Percentiles rank a stretch among this genome's conserved stretches.
These are phyloP conservation scores for Fusarium sarcochroum DNA, from an alignment of 2,329 filamentous ascomycete species.

Conservation along the genomic window DNA sequence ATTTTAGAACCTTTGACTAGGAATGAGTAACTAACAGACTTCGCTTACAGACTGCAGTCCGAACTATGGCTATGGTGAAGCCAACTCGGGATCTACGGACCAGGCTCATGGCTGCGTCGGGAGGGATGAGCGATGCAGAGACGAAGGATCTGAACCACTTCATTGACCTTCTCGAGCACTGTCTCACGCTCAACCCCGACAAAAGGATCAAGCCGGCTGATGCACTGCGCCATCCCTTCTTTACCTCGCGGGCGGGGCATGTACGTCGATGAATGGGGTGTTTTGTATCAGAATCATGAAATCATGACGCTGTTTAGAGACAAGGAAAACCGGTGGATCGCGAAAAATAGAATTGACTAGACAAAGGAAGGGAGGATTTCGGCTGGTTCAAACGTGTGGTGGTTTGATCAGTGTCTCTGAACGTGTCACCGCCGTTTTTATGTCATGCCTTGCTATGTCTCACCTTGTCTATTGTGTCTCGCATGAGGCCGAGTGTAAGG, in stretches of 20 bases:
- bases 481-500: slow-evolving; percentile 9
- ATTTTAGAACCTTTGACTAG: slow-evolving; percentile 30
- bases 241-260: slow-evolving; percentile 61
- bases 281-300: slow-evolving; percentile 13
- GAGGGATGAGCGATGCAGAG: slow-evolving; percentile 80
- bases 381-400: slow-evolving; percentile 25
- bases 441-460: slow-evolving; percentile 41
- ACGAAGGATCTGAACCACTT: slow-evolving; percentile 85
- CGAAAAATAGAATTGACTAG: slow-evolving; percentile 25
- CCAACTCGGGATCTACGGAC: slow-evolving; percentile 86
- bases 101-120: slow-evolving; percentile 80
- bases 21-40: slow-evolving; percentile 40
- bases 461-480: slow-evolving; percentile 28
- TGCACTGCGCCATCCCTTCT: slow-evolving; percentile 91
- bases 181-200: slow-evolving; percentile 90
- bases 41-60: slow-evolving; percentile 71
- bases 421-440: slow-evolving; percentile 38
- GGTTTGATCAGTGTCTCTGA: slow-evolving; percentile 28
- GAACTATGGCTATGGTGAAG: slow-evolving; percentile 78
- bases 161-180: slow-evolving; percentile 88
- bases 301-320: slow-evolving; percentile 28
- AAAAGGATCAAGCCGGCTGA: slow-evolving; percentile 90
- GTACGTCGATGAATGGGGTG: slow-evolving; percentile 42
- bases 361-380: slow-evolving; percentile 34
- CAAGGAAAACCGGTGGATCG: slow-evolving; percentile 16